These are phyloP conservation scores for Ogataea corticis DNA, from an alignment of 805 yeast species.

Conservation along the genomic window DNA sequence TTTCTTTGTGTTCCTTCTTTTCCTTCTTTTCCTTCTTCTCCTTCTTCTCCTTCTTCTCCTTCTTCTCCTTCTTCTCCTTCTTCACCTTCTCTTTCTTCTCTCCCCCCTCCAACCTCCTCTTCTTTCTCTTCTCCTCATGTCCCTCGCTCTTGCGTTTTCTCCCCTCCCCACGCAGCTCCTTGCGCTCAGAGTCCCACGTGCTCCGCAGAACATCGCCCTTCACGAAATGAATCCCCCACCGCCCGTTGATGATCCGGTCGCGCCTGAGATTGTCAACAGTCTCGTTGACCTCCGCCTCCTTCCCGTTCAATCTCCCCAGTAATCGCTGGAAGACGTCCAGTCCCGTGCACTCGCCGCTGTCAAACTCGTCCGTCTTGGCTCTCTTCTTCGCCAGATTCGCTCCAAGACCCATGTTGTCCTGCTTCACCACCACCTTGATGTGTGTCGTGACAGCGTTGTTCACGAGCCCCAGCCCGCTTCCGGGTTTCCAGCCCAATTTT, in stretches of 20 bases:
- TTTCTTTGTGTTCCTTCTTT: conserved; percentile 30
- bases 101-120: conserved; percentile 30
- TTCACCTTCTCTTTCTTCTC: conserved; percentile 30
- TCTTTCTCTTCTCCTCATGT: conserved; percentile 33
- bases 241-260: conserved; percentile 75
- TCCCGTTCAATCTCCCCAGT: conserved; percentile 86
- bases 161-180: conserved; percentile 31
- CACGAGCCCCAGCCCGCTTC: conserved; percentile 79
- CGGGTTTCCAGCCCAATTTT: conserved; percentile 90
- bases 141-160: conserved; percentile 17
- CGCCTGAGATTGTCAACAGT: conserved; percentile 70
- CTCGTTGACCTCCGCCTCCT: conserved; percentile 61
- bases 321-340: conserved; percentile 91
- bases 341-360: conserved; percentile 84
- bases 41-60: conserved; percentile 25
- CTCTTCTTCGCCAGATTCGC: conserved; percentile 57
- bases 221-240: conserved; percentile 85
- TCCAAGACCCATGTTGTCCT: conserved; percentile 87
- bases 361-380: conserved; percentile 63
- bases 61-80: conserved; percentile 29
- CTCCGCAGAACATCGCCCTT: conserved; percentile 81
- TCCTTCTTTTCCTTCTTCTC: conserved; percentile 32
- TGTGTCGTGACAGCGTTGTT: conserved; percentile 72
- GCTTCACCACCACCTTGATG: conserved; percentile 78
- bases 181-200: conserved; percentile 71